Percentiles rank a stretch among this genome's conserved stretches.
Evolutionary conservation across 2,329 filamentous ascomycete genomes (phyloP).

Genomic region (Aspergillus sojae): DNA sequence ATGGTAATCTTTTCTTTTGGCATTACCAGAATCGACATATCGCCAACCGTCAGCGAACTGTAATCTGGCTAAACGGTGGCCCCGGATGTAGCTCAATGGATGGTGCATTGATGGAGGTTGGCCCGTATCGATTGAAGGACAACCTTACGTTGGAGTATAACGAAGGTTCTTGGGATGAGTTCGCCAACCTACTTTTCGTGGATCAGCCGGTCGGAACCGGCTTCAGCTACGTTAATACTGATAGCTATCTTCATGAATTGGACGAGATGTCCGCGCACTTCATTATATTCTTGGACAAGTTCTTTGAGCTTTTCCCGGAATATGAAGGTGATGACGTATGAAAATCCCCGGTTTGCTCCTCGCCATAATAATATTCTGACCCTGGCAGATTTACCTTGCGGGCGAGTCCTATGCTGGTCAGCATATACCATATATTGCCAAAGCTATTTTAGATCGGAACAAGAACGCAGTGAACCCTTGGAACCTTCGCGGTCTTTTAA

Average conservation of each 20-base stretch:
- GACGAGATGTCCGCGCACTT: constrained; percentile 89
- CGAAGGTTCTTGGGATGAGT: constrained; percentile 97
- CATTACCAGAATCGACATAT: constrained; percentile 96
- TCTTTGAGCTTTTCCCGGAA: constrained; percentile 86
- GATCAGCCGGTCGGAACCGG: constrained; percentile 97
- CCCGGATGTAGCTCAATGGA: constrained; percentile 98
- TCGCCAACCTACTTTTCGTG: constrained; percentile 93
- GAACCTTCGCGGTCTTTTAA: constrained; percentile 82
- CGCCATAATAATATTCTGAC: constrained; percentile 12
- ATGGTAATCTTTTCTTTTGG: constrained; percentile 98
- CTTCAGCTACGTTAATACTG: constrained; percentile 90
- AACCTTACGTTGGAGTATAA: constrained; percentile 74
- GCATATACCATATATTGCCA: constrained; percentile 96
- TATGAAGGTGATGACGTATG: constrained; percentile 89
- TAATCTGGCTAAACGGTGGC: constrained; percentile 96
- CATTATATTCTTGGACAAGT: constrained; percentile 85
- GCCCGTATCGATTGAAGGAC: constrained; percentile 84
- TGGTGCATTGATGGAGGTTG: constrained; percentile 93
- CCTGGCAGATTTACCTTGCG: constrained; percentile 78
- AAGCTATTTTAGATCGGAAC: constrained; percentile 86
- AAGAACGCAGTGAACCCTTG: constrained; percentile 62
- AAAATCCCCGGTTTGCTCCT: constrained; percentile 21
- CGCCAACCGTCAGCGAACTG: constrained; percentile 83
- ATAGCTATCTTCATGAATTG: constrained; percentile 83
- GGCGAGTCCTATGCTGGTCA: constrained; percentile 97